These are phyloP conservation scores for Colletotrichum tofieldiae DNA, from an alignment of 2,329 filamentous ascomycete genomes.

Conservation along the genomic window DNA sequence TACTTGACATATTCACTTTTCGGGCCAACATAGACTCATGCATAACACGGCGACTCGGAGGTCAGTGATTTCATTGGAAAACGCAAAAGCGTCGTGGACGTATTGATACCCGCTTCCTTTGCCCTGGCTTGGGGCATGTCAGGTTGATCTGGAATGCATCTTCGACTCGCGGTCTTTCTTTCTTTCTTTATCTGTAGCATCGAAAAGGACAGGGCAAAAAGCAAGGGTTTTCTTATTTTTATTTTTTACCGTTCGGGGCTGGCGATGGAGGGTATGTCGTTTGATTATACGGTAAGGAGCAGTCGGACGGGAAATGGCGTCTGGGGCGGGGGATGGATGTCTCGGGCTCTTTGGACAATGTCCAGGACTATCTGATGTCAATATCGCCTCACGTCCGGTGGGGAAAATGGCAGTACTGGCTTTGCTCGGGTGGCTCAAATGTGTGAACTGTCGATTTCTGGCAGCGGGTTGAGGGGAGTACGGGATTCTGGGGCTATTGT, in stretches of 20 bases:
- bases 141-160: constrained; percentile 38
- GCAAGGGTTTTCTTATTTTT: constrained; percentile 31
- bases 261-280: constrained; percentile 30
- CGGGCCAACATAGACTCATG: constrained; percentile 37
- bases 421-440: constrained; percentile 4
- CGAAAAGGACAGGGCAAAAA: constrained; percentile 29
- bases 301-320: constrained; percentile 29
- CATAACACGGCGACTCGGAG: constrained; percentile 41
- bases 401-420: constrained; percentile 6
- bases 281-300: constrained; percentile 31
- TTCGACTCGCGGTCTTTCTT: constrained; percentile 34
- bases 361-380: constrained; percentile 7
- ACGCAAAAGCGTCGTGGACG: constrained; percentile 37
- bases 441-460: constrained; percentile 5
- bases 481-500: background rate
- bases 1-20: constrained; percentile 21
- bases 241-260: constrained; percentile 5
- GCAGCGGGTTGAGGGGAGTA: background rate
- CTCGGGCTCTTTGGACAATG: constrained; percentile 16
- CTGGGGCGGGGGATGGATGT: constrained; percentile 23
- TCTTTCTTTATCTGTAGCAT: constrained; percentile 37
- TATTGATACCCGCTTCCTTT: constrained; percentile 40
- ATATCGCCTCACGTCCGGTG: background rate
- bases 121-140: constrained; percentile 22
- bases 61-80: constrained; percentile 40